These are phyloP conservation scores for Melaleuca alternifolia DNA, from an alignment of 345 rosid genomes.

Conservation along the genomic window DNA sequence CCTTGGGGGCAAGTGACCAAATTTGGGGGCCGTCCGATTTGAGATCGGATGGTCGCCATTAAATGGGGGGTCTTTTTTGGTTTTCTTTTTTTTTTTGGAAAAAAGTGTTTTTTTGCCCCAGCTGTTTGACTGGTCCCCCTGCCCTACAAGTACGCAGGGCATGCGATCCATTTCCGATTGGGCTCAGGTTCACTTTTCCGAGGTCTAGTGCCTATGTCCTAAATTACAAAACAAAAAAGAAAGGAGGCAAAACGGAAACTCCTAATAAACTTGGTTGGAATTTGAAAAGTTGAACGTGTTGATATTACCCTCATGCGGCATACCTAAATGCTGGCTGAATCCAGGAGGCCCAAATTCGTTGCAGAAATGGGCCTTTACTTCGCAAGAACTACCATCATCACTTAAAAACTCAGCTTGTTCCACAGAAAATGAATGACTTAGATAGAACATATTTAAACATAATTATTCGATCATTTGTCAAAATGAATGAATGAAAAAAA, in stretches of 20 bases:
- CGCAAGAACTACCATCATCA: fast-evolving
- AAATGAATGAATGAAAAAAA: background rate
- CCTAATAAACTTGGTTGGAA: background rate
- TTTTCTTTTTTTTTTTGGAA: no score
- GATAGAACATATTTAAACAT: background rate
- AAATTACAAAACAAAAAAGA: background rate
- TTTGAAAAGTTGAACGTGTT: background rate
- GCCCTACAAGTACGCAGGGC: no score
- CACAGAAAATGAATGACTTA: fast-evolving
- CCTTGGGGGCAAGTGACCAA: no score
- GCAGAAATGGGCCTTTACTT: background rate
- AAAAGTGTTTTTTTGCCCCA: no score
- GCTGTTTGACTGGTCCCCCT: no score
- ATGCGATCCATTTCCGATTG: no score
- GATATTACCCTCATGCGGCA: background rate
- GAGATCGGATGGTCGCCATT: no score
- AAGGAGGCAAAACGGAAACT: background rate
- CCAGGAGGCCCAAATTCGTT: background rate
- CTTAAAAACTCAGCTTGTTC: background rate
- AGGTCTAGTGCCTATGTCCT: background rate
- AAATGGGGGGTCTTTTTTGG: no score
- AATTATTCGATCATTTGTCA: no score
- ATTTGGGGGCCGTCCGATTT: no score
- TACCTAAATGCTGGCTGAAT: background rate
- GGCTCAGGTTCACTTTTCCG: background rate